Conservation (phyloP, 1,284 basidiomycete genomes). For the Somion occarium region DNA sequence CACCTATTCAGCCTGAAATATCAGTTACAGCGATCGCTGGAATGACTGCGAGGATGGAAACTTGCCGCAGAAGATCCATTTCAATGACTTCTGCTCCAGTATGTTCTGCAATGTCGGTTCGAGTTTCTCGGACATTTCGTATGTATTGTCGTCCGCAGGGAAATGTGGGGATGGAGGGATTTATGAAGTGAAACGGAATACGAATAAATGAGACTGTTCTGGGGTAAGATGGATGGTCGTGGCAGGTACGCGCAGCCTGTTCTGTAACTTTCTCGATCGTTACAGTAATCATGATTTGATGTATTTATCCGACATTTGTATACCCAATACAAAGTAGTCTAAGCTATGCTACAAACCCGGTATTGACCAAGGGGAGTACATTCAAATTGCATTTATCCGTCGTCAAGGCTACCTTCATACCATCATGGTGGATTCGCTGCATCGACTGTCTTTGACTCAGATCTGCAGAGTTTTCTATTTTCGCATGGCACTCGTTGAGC, state of each 20-base stretch:
- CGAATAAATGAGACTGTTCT: background rate
- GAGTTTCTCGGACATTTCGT: conserved; percentile 49
- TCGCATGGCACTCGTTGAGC: no score
- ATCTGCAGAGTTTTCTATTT: no score
- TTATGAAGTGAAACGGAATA: background rate
- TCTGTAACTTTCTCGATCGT: no score
- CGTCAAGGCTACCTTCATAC: no score
- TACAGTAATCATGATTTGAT: no score
- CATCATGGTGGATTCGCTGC: no score
- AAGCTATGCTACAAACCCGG: no score
- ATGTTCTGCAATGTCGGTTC: conserved; percentile 86
- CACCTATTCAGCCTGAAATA: conserved; percentile 49
- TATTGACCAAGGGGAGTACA: no score
- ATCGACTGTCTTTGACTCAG: no score
- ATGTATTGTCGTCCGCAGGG: background rate
- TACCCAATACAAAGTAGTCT: no score
- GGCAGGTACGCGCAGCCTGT: background rate
- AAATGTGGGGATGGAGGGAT: conserved; percentile 63
- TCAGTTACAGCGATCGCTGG: conserved; percentile 1
- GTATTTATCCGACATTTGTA: no score
- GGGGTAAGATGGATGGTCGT: background rate
- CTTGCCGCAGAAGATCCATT: conserved; percentile 95
- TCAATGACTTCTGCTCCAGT: conserved; percentile 82
- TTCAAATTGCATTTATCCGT: no score
- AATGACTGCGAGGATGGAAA: conserved; percentile 18